Base-by-base conservation (phyloP, 441 rosid species). In the Biscutella laevigata region DNA sequence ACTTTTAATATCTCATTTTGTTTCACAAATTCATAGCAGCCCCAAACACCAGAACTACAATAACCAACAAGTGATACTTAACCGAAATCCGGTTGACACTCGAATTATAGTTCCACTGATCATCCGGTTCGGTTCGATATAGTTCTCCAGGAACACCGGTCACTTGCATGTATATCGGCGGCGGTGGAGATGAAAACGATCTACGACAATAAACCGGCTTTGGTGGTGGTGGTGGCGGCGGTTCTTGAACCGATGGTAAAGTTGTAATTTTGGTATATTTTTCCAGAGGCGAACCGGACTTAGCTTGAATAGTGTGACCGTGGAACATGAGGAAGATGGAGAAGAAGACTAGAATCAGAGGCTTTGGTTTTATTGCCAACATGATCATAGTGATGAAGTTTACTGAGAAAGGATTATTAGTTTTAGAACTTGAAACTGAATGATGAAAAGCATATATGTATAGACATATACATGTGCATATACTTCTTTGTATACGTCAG, bases 101-200 rank as follows among this genome's bases (percentile, higher is more conserved):
- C 22, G 72, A 72, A 53, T 68, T 73, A 41, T 66, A 77, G 4
- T 53, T 55, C 80, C 69, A 62, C 2, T 38, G 55, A 14, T 52
- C 55, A 14, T 68, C 41, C 10, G 81, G 59, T 28, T 72, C 61
- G 2, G 76, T 62, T 4, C 42, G 58, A 47, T 74, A 79, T 45
- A 78, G 29, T 53, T 68, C 72, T 7, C 77, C 86, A 4, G 88
- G 83, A 20, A 53, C 60, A 21, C 74, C 65, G 0, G 79, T 73
- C 50, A 78, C 73, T 47, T 76, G 69, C 59, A 66, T 56, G 64
- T 68, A 74, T 64, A 75, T 57, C 2, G 86, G 81, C 0, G 83
- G 80, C 1, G 76, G 76, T n/a, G 75, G 74, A 21, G 53, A 34
- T 28, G 65, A 37, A 22, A 38, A 52, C 1, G 67, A 59, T 49